Evolutionary conservation across 1,139 yeast species (phyloP).

Genomic region (Torulaspora pretoriensis): DNA sequence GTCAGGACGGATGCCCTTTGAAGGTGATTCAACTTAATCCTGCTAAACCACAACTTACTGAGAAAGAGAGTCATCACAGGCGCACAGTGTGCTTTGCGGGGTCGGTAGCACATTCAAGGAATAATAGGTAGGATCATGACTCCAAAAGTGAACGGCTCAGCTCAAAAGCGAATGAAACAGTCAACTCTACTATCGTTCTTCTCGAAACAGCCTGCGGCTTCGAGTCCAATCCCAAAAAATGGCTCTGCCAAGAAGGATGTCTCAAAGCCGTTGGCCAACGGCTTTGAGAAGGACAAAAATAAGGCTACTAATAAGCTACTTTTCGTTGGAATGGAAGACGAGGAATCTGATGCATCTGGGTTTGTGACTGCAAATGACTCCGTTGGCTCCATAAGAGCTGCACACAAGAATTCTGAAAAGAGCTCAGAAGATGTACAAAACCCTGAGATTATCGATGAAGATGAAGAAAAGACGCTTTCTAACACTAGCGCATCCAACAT

Average conservation of each 20-base stretch:
- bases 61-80: background rate
- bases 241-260: background rate
- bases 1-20: background rate
- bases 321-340: constrained; percentile 31
- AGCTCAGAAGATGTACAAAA: background rate
- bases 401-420: background rate
- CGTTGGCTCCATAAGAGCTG: background rate
- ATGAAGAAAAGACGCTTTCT: constrained; percentile 4
- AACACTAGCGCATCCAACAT: background rate
- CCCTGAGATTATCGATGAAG: background rate
- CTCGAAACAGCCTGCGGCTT: constrained; percentile 27
- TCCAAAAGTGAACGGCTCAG: constrained; percentile 18
- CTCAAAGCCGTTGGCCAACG: background rate
- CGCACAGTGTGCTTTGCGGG: background rate
- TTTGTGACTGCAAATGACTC: constrained; percentile 22
- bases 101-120: background rate
- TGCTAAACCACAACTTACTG: background rate
- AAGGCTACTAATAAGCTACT: constrained; percentile 12
- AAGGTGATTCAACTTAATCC: background rate
- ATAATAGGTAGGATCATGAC: constrained; percentile 5
- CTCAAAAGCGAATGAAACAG: constrained; percentile 47
- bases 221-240: constrained; percentile 11
- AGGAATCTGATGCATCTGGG: constrained; percentile 18
- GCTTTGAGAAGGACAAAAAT: background rate
- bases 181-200: constrained; percentile 56